Base-by-base conservation (phyloP, 2,329 filamentous ascomycete species). In the Paecilomyces sp. region DNA sequence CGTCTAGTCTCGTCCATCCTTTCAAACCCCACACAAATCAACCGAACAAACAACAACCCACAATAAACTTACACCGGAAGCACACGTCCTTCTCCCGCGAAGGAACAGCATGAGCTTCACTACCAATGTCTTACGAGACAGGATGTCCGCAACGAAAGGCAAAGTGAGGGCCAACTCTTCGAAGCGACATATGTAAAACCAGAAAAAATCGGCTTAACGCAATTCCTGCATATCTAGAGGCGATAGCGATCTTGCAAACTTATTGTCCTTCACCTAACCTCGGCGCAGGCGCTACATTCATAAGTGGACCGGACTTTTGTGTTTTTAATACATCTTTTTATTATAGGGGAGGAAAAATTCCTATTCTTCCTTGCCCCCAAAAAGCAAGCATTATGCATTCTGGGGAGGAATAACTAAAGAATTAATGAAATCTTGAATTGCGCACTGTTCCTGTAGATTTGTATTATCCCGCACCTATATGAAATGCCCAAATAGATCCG, bases 1-100 rank as follows among this genome's bases (percentile, higher is more conserved):
- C 62, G 76, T 77, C 15, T 75, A 65, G 67, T 62, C 3, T 22
- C 24, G 13, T 5, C 25, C 25, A 28, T n/a, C 28, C 41, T 2
- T 6, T 22, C 60, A 58, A 22, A 33, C 54, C 22, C 33, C 11
- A n/a, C 28, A n/a, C 5, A 30, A 51, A 25, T 30, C 25, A 54
- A 58, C 11, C 34, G 30, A 31, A 31, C 30, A 31, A 31, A 31
- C 30, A 31, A 33, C 31, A 33, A 33, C 6, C 8, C 11, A 33
- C 31, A 33, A 33, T 33, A 33, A 33, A 33, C 8, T 12, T 33
- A 5, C 31, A 33, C 11, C 6, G 6, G 31, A 33, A 33, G 31
- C 31, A 33, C 31, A 33, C 30, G 8, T 8, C 8, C 31, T 33
- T 50, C 31, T 61, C 13, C 8, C 56, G 13, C 33, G 7, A 9